Evolutionary conservation across 495 filamentous ascomycete species (phyloP).

Genomic region (Lepraria neglecta): DNA sequence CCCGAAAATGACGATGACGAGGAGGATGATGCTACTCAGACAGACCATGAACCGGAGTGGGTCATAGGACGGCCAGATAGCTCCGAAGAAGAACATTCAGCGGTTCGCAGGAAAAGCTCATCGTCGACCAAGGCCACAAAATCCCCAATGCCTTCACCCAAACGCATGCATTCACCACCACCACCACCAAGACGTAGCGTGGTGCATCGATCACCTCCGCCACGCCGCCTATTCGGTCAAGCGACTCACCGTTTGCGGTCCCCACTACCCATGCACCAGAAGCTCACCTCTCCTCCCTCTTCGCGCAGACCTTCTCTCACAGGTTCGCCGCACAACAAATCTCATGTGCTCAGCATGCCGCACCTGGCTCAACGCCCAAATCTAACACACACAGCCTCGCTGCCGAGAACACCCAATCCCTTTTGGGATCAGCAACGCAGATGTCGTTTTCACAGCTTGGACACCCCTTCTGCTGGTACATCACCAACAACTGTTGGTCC

Average conservation of each 20-base stretch:
- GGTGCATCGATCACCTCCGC: slow-evolving; percentile 47
- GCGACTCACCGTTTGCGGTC: slow-evolving; percentile 69
- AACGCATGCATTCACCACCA: slow-evolving; percentile 45
- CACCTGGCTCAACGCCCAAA: slow-evolving; percentile 57
- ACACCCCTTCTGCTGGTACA: slow-evolving; percentile 35
- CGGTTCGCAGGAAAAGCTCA: not conserved
- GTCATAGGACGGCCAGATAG: slow-evolving; percentile 52
- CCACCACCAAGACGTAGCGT: slow-evolving; percentile 43
- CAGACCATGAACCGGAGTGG: slow-evolving; percentile 43
- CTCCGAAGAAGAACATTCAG: slow-evolving; percentile 40
- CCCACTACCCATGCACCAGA: slow-evolving; percentile 46
- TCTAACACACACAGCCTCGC: slow-evolving; percentile 67
- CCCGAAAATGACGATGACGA: slow-evolving; percentile 64
- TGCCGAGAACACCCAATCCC: slow-evolving; percentile 65
- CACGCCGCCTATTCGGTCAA: slow-evolving; percentile 56
- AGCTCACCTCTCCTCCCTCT: slow-evolving; percentile 48
- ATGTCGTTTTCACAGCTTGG: slow-evolving; percentile 28
- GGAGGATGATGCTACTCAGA: slow-evolving; percentile 47
- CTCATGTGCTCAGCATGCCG: slow-evolving; percentile 46
- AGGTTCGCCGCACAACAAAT: slow-evolving; percentile 36
- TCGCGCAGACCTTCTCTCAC: slow-evolving; percentile 43
- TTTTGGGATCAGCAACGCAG: slow-evolving; percentile 51
- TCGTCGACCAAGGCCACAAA: not conserved
- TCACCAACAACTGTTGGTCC: slow-evolving; percentile 31
- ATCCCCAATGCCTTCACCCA: slow-evolving; percentile 40